Evolutionary conservation across 148 eudicot genomes (phyloP), one percentile per base, ranked within the genome.

Genomic region (Selenicereus undatus): DNA sequence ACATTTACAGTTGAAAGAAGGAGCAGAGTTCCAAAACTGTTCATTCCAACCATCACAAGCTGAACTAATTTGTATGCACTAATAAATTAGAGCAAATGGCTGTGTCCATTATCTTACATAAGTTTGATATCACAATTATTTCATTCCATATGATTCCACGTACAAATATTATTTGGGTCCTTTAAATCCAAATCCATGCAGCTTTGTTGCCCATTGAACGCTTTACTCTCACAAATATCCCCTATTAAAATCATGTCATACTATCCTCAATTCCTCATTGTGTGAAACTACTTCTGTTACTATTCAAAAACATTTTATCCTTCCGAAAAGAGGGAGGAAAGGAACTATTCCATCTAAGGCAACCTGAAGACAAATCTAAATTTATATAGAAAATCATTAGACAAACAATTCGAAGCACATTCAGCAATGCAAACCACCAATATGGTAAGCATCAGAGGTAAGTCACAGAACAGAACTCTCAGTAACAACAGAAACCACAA

Each of bases 31-130:
- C 43, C 43, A 10, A 72, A n/a, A 36, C 51, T 42, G 22, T 73
- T 16, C 27, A 66, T 21, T 48, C 22, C 74, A 79, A 79, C 30
- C 80, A 45, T 74, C 56, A 65, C 27, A 82, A 64, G 13, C 32
- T 62, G 8, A 60, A 51, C 27, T 68, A n/a, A 45, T 29, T 32
- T 48, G 52, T 48, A 48, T 48, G 13, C 14, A 48, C 52, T 10
- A 12, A 16, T 43, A 39, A 32, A 14, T 45, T 9, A 26, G 7
- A 22, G 5, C 12, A n/a, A 16, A 56, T 12, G 56, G 75, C 32
- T 50, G 16, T 30, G 29, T 30, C 16, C 62, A 26, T 29, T 21
- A 54, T 22, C 56, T 58, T 62, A 22, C 0, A 26, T 62, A 21
- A 62, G 10, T 6, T 39, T 39, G 43, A 39, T 39, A 39, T 39